Conservation (phyloP, 73 alveolate species). For the Symbiodinium pilosum region DNA sequence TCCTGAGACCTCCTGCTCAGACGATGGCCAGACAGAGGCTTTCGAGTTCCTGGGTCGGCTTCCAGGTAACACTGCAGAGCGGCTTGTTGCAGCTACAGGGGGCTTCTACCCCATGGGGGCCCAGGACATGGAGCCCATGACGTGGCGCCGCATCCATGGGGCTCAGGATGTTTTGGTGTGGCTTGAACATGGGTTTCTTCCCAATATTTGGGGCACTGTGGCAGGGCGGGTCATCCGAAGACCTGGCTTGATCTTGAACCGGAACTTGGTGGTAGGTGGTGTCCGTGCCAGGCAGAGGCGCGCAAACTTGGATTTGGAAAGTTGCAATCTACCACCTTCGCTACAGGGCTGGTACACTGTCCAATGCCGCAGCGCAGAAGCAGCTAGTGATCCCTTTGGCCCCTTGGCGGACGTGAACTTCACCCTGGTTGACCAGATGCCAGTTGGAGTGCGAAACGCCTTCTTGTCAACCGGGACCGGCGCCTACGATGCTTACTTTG, state of each 20-base stretch:
- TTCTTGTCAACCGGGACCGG: neutral
- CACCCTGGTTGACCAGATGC: constrained; percentile 42
- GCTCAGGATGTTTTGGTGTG: constrained; percentile 59
- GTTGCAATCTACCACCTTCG: constrained; percentile 29
- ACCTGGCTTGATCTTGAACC: constrained; percentile 43
- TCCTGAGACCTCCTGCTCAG: constrained; percentile 31
- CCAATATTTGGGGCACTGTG: constrained; percentile 79
- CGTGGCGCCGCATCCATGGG: constrained; percentile 35
- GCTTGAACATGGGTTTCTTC: constrained; percentile 55
- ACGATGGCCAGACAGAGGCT: constrained; percentile 64
- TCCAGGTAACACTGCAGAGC: constrained; percentile 7
- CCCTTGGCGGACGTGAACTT: constrained; percentile 26
- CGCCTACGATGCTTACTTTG: constrained; percentile 42
- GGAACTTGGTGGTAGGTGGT: constrained; percentile 78
- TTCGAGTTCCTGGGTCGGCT: constrained; percentile 54
- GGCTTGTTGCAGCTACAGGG: constrained; percentile 68
- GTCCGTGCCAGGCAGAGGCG: constrained; percentile 69
- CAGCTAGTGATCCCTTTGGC: constrained; percentile 15
- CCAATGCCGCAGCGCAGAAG: constrained; percentile 5
- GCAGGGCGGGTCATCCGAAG: constrained; percentile 70
- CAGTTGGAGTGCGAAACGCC: constrained; percentile 23
- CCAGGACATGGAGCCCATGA: constrained; percentile 80
- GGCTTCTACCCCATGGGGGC: constrained; percentile 66
- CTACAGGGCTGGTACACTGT: constrained; percentile 40
- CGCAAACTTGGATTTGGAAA: constrained; percentile 29